Conservation (phyloP, 164 flowering plant species). For the Sedum album region DNA sequence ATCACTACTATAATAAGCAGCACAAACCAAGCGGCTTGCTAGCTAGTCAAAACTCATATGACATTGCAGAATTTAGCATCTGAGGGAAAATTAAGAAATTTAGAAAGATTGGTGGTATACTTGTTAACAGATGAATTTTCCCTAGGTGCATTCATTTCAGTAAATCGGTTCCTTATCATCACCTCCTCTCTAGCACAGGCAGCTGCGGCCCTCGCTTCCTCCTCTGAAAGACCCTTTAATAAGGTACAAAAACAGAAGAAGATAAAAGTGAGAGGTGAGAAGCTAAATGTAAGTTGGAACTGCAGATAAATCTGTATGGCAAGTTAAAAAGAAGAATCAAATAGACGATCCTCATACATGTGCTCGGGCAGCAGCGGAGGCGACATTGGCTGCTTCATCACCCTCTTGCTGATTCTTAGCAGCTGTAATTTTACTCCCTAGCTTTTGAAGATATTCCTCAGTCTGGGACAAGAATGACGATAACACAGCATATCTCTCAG, state of each 20-base stretch:
- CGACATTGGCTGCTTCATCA: conserved; percentile 85
- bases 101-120: conserved; percentile 28
- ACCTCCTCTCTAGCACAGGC: conserved; percentile 98
- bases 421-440: conserved; percentile 91
- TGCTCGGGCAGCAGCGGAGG: conserved; percentile 79
- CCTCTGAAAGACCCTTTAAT: conserved; percentile 91
- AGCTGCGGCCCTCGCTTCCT: conserved; percentile 91
- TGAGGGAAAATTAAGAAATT: not conserved
- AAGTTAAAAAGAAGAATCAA: not conserved
- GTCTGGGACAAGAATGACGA: conserved; percentile 94
- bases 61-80: not conserved
- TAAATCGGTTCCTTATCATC: conserved; percentile 82
- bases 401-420: conserved; percentile 92
- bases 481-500: conserved; percentile 86
- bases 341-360: conserved; percentile 45
- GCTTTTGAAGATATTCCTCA: conserved; percentile 86
- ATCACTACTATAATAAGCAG: not conserved
- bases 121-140: conserved; percentile 81
- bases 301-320: not conserved
- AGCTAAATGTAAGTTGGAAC: not conserved
- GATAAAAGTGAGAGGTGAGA: conserved; percentile 11
- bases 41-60: not conserved
- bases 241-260: conserved; percentile 4
- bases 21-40: not conserved
- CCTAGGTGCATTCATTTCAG: conserved; percentile 96